Evolutionary conservation across 306 rosid species (phyloP), one percentile per base, ranked within the genome.

Genomic region (Cicer bijugum): DNA sequence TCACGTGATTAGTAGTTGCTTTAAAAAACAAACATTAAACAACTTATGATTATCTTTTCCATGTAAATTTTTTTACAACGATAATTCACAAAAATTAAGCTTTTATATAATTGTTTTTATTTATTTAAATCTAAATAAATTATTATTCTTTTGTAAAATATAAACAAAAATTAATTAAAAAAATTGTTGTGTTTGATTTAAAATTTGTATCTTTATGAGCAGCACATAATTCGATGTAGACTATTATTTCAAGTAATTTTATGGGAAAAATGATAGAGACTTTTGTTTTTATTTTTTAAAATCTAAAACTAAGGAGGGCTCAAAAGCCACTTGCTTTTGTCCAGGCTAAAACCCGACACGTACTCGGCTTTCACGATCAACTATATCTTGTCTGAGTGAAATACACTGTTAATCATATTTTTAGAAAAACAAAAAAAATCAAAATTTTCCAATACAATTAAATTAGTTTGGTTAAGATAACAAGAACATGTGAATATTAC

Each of bases 401-500:
- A 20, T 57, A 2, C 42, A 28, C 4, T 28, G 35, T 28, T 28
- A 28, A 28, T 28, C 35, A 28, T 28, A 28, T 28, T 28, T 28
- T 28, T 28, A 28, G 35, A 4, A 28, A 28, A 4, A 28, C 0
- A 28, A 28, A 28, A 28, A 28, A 28, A 28, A 28, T 28, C 35
- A 28, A 28, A 28, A 62, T 62, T 61, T 67, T 67, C 14, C 11
- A 19, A 60, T 8, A 48, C 61, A 57, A 58, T 6, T 9, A n/a
- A 35, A 61, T 5, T 15, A 9, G 66, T 10, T 28, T 28, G 5
- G 35, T 28, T 28, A 28, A 28, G 5, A 28, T 28, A 28, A 20
- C 12, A 57, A 77, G 8, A 19, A 15, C 67, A 77, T 42, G 5
- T 4, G 33, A 16, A 66, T 15, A 38, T 67, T 19, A 65, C 39